Base-by-base conservation (phyloP, 805 yeast genomes). In the Nakazawaea holstii region DNA sequence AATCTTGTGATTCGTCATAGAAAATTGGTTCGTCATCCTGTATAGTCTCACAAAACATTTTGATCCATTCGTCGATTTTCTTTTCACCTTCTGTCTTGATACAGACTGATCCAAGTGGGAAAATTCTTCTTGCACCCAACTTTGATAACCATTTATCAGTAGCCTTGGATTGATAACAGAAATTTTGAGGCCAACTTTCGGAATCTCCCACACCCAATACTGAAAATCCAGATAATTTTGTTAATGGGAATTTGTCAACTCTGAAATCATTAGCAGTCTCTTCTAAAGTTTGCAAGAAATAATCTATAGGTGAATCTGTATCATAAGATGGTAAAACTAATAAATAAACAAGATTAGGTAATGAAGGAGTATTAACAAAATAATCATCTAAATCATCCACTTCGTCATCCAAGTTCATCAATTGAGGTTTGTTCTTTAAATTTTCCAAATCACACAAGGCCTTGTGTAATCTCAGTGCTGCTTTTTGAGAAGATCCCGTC, bases 271-370 rank as follows among this genome's bases (percentile, higher is more conserved):
- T 83, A 51, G 79, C 79, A 1, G 95, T 88, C 47, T 90, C 97
- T 52, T 79, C 74, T 54, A 90, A 69, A 39, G 87, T 81, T 56
- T 87, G 95, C 48, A 90, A 68, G 62, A 89, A 88, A 59, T 80
- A 91, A 63, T 90, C 97, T 30, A 91, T 73, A 11, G 97, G 97
- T 1, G 95, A 87, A 62, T 90, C 97, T 0, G 91, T 86, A 54
- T 89, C 97, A 60, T 90, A 90, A 0, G 96, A 88, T 1, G 97
- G 97, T 30, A 90, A 69, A 13, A 90, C 87, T 49, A 90, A 53
- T 33, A 91, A 60, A 57, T 88, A 90, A 10, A 88, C 65, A 36
- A 77, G 66, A 46, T 80, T 74, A 4, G 63, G 63, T 28, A 55
- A 45, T 29, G 58, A 54, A 6, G 95, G 95, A 9, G 80, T 73